Evolutionary conservation across 257 asterid genomes (phyloP).

Genomic region (Scutellaria minor): DNA sequence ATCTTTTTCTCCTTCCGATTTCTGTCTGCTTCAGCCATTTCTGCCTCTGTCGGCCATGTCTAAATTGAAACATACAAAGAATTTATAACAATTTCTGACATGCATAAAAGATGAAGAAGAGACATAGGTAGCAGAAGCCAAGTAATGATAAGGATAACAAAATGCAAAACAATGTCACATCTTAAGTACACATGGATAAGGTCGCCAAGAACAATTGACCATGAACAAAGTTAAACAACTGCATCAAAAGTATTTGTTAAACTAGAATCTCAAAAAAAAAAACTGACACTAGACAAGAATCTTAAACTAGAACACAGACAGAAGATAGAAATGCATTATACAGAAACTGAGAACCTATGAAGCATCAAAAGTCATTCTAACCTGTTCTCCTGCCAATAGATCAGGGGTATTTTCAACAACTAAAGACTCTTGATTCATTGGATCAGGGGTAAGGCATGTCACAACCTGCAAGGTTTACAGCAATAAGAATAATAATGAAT

Average conservation of each 20-base stretch:
- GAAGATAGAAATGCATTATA: slow-evolving; percentile 5
- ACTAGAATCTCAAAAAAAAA: neutral
- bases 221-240: neutral
- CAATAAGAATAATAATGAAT: slow-evolving; percentile 19
- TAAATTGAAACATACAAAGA: slow-evolving; percentile 42
- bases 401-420: slow-evolving; percentile 82
- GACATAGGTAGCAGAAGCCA: slow-evolving; percentile 24
- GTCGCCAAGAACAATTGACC: neutral
- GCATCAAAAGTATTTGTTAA: neutral
- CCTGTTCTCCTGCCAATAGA: slow-evolving; percentile 98
- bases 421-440: slow-evolving; percentile 86
- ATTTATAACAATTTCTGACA: slow-evolving; percentile 13
- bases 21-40: slow-evolving; percentile 90
- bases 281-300: slow-evolving; percentile 10
- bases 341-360: slow-evolving; percentile 29
- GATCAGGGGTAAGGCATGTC: slow-evolving; percentile 76
- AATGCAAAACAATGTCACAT: neutral
- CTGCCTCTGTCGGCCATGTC: slow-evolving; percentile 99
- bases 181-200: neutral
- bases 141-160: slow-evolving; percentile 11
- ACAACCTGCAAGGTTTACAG: slow-evolving; percentile 62
- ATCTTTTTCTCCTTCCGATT: slow-evolving; percentile 55
- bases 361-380: slow-evolving; percentile 29
- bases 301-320: neutral
- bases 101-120: slow-evolving; percentile 19